Base-by-base conservation (phyloP, 495 filamentous ascomycete genomes). In the Venustampulla echinocandica region DNA sequence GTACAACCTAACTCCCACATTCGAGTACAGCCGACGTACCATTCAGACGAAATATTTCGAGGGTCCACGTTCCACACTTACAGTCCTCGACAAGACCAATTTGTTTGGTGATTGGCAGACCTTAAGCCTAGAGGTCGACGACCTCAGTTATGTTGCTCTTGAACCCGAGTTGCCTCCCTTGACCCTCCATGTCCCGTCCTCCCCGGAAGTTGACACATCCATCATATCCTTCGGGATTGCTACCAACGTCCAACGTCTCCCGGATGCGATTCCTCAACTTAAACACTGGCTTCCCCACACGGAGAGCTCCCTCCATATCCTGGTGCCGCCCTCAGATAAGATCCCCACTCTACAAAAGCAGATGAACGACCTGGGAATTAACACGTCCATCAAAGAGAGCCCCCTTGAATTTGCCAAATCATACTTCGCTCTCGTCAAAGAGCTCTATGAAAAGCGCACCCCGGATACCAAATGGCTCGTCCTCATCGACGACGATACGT, bases 401-500 rank as follows among this genome's bases (percentile, higher is more conserved):
- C 69, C 71, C 23, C 61, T 74, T n/a, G 64, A 69, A 25, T 73
- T 79, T 44, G 73, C 77, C 22, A 74, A 78, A 45, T 73, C 79
- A 49, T 82, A 84, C 59, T 82, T 86, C 56, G 67, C 75, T 17
- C 63, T 84, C 28, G 62, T 85, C 6, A 65, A 73, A 45, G 69
- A 72, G 4, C 74, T 85, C 48, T 66, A 74, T 13, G 61, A 72
- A 21, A 56, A 68, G 47, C 67, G 76, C 17, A 69, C 66, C 20
- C 69, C 70, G 9, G 62, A 71, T n/a, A 81, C 77, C 17, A 61
- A 69, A 38, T 87, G 81, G 80, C 65, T 81, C 33, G 72, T 68
- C 50, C 69, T 85, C 43, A 69, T 84, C 30, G 81, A 85, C 55
- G 81, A 87, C 61, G 82, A 87, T 60, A 85, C 82, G 17, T 85